Evolutionary conservation across 192 early-diverging fungal genomes (phyloP), one percentile per base, ranked within the genome.

Genomic region (Thamnidium elegans): DNA sequence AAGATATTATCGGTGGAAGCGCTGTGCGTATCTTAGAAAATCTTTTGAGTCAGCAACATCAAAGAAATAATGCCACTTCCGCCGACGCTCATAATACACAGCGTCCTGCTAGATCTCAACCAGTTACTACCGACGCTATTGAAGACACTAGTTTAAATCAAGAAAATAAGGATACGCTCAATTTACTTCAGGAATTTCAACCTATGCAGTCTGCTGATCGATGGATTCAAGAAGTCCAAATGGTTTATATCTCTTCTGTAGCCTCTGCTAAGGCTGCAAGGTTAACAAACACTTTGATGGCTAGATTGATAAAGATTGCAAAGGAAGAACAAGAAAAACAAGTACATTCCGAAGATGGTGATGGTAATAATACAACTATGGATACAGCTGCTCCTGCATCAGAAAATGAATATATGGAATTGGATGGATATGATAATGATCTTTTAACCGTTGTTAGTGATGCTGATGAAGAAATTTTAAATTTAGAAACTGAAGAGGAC

Each of bases 181-280:
- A 81, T 11, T 72, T 83, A 1, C 77, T 93, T 32, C 90, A 92
- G 47, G 77, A 80, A 10, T 92, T 87, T 68, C 75, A 74, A 17
- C 87, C 90, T 3, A 65, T 84, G 66, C 81, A 82, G 23, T 90
- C 89, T 0, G 66, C 77, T 2, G 89, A 94, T 71, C 81, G 95
- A 8, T 96, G 93, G 93, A 78, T 79, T 43, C 92, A 97, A 70
- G 94, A 95, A 74, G 87, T 84, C n/a, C 80, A 85, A 7, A 83
- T 95, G 81, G 76, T 92, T 74, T 92, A 86, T 68, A 68, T 67
- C 23, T 45, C 76, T n/a, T 78, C 81, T 0, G 70, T 81, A 61
- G 84, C 87, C 1, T 46, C 80, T 1, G 36, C 19, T 20, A 59
- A 43, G 1, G 43, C 58, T 59, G 43, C 21, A 26, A 73, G 82